phyloP scores from a whole-genome alignment of 306 rosid genomes.

The Sophora flavescens region DNA sequence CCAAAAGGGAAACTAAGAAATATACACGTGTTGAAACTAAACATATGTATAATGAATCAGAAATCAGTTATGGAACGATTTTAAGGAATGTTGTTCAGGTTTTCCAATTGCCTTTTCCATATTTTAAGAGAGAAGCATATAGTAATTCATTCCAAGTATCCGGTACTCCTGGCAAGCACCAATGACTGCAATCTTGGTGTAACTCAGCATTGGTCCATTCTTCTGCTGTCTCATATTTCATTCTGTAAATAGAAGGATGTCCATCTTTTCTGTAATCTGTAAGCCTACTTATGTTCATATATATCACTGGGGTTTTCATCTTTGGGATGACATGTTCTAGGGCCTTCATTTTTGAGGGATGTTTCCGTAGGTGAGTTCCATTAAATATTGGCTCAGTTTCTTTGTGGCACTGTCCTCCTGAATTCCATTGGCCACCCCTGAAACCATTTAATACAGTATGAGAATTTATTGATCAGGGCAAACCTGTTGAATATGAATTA shows the following conservation, averaged over 20 bases:
- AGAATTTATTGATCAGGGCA: constrained; percentile 3
- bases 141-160: constrained; percentile 65
- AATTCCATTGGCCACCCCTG: constrained; percentile 98
- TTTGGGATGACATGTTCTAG: constrained; percentile 66
- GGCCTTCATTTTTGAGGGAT: constrained; percentile 90
- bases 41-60: constrained; percentile 2
- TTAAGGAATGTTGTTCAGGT: constrained; percentile 35
- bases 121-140: constrained; percentile 54
- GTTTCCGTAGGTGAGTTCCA: constrained; percentile 56
- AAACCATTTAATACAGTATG: constrained; percentile 45
- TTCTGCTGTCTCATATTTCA: constrained; percentile 54
- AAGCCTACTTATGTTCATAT: constrained; percentile 84
- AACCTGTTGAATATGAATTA: constrained; percentile 1
- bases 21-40: constrained; percentile 35
- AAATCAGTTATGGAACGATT: not conserved
- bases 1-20: constrained; percentile 18
- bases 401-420: constrained; percentile 90
- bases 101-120: constrained; percentile 54
- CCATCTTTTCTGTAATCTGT: constrained; percentile 93
- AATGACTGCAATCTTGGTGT: constrained; percentile 74
- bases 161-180: constrained; percentile 79
- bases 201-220: constrained; percentile 46
- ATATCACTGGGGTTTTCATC: constrained; percentile 76
- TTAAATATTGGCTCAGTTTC: constrained; percentile 83
- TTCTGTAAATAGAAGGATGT: constrained; percentile 84